Evolutionary conservation across 306 rosid genomes (phyloP), one percentile per base, ranked within the genome.

Genomic region (Inga leiocalycina): DNA sequence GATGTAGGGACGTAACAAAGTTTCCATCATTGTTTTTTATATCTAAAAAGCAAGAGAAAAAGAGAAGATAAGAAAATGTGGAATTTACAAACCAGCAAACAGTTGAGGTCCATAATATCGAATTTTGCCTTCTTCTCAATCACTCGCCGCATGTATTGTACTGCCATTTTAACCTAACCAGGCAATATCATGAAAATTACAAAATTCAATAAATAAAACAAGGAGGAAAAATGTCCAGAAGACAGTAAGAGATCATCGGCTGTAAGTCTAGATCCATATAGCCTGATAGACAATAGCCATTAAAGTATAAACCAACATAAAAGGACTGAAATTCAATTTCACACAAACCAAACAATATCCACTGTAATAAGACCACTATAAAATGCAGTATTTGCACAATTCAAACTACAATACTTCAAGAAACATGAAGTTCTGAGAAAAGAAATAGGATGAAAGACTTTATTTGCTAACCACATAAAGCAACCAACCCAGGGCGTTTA

Each of bases 91-190:
- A 96, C 99, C 98, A 64, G 92, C 86, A 93, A 85, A 92, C 94
- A 92, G 86, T 96, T 94, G 48, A 93, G 93, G 88, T 90, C 87
- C 99, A 92, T 93, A 56, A 93, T 93, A 86, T 96, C 98, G 82
- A 96, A 96, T 87, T 93, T 93, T 48, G 98, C 99, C 91, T 86
- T 93, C 98, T 88, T 96, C 86, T 88, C 97, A 82, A 96, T 96
- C 51, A 93, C 87, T 82, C 97, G 89, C n/a, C 98, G 90, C 98
- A 96, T 96, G 87, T 96, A 96, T 57, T 94, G 99, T 71, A 96
- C 91, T 6, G 97, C 97, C 92, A 96, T 90, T 87, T 94, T 96
- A 73, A 96, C 94, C 99, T 94, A 88, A 76, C 76, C 80, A 43
- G 79, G 69, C 70, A 83, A 44, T 45, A 49, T 73, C 68, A 80